Conservation (phyloP, 176 grass and related monocot genomes). For the Hordeum marinum region DNA sequence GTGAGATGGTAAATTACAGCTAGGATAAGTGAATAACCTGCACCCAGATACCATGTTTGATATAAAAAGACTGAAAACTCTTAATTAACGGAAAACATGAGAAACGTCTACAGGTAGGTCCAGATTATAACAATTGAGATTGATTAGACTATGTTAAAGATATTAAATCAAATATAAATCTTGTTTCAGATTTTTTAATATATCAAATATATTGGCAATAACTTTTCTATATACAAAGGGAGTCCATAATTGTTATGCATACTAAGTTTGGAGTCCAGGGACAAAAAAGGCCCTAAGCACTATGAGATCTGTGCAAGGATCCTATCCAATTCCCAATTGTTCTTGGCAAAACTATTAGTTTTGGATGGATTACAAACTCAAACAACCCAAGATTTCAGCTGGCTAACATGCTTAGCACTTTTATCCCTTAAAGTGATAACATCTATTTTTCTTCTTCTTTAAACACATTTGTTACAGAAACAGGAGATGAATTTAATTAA, state of each 20-base stretch:
- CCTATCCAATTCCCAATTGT: not conserved
- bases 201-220: not conserved
- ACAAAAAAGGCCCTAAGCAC: not conserved
- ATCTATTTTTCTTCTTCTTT: not conserved
- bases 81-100: no score
- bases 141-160: not conserved
- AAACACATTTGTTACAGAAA: not conserved
- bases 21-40: no score
- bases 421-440: not conserved
- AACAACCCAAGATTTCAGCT: not conserved
- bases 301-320: no score
- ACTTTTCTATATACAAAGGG: not conserved
- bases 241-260: not conserved
- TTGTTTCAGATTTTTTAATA: not conserved
- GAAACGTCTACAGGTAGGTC: not conserved
- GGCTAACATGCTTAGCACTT: not conserved
- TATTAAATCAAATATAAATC: not conserved
- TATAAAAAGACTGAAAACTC: no score
- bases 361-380: not conserved
- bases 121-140: not conserved
- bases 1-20: no score
- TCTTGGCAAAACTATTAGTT: not conserved
- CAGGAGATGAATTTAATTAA: not conserved
- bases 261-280: not conserved
- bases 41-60: no score